phyloP scores from a whole-genome alignment of 2,329 filamentous ascomycete species.

The Claviceps purpurea region DNA sequence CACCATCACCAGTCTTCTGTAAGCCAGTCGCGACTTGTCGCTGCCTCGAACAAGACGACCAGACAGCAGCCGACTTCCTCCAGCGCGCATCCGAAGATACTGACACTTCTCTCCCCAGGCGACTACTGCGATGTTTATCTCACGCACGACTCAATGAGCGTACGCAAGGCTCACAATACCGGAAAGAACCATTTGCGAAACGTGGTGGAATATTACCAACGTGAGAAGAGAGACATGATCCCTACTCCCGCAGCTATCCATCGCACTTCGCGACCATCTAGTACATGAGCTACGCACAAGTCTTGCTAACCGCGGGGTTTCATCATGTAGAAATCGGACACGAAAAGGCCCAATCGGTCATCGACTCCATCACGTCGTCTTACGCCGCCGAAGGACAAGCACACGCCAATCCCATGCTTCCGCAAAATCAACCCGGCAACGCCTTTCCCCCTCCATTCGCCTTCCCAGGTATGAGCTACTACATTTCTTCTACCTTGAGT shows the following conservation, averaged over 20 bases:
- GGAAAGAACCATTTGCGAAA: slow-evolving; percentile 95
- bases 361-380: slow-evolving; percentile 92
- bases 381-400: slow-evolving; percentile 91
- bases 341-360: slow-evolving; percentile 96
- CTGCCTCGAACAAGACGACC: background rate
- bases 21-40: slow-evolving; percentile 3
- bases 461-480: slow-evolving; percentile 42
- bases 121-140: slow-evolving; percentile 99
- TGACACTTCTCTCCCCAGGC: slow-evolving; percentile 31
- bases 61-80: background rate
- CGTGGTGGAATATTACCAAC: slow-evolving; percentile 97
- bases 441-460: slow-evolving; percentile 41
- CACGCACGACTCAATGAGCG: slow-evolving; percentile 98
- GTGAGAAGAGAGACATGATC: slow-evolving; percentile 29
- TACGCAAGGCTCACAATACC: slow-evolving; percentile 95
- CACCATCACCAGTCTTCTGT: slow-evolving; percentile 16
- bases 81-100: slow-evolving; percentile 5
- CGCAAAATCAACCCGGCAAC: slow-evolving; percentile 49
- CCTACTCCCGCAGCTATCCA: background rate
- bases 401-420: slow-evolving; percentile 72
- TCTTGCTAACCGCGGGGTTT: too few species aligned
- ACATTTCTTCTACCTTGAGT: slow-evolving; percentile 11
- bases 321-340: slow-evolving; percentile 69
- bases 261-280: too few species aligned
- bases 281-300: too few species aligned